A percentile compares a stretch with the other conserved stretches of the same genome.
phyloP scores from a whole-genome alignment of 1,284 basidiomycete genomes.

The Takashimella koratensis region DNA sequence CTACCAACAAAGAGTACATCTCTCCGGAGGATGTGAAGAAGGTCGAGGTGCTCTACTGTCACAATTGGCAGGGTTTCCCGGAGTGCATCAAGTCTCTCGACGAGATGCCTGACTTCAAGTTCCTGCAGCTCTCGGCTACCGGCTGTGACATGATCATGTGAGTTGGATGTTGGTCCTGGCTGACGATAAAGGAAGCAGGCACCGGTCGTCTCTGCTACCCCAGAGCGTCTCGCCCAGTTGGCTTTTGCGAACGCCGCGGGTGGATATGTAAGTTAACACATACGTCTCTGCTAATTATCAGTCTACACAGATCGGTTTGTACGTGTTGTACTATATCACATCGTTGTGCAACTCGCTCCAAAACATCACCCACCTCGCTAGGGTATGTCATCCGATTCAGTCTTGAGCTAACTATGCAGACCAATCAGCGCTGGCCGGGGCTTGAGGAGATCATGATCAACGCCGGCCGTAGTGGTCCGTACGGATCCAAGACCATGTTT shows the following conservation, averaged over 20 bases:
- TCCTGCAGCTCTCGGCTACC: constrained; percentile 37
- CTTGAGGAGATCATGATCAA: constrained; percentile 25
- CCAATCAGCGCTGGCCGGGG: constrained; percentile 26
- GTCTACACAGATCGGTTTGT: constrained; percentile 40
- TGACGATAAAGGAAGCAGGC: constrained; percentile 21
- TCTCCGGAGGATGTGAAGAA: constrained; percentile 19
- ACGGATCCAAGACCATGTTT: constrained; percentile 25
- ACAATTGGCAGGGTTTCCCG: constrained; percentile 22
- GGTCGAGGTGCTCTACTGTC: constrained; percentile 35
- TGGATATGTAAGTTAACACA: constrained; percentile 20
- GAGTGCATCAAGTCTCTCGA: constrained; percentile 16
- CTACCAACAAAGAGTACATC: too few relatives aligned
- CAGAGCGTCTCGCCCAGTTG: constrained; percentile 14
- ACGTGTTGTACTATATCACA: constrained; percentile 37
- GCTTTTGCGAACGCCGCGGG: background rate
- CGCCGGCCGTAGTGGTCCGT: constrained; percentile 16
- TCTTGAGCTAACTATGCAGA: constrained; percentile 12
- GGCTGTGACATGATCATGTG: constrained; percentile 30
- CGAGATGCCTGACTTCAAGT: constrained; percentile 27
- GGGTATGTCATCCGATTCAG: constrained; percentile 20
- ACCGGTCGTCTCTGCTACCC: constrained; percentile 34
- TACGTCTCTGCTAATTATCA: constrained; percentile 22
- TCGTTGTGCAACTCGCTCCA: constrained; percentile 36
- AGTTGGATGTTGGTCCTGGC: constrained; percentile 1
- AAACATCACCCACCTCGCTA: constrained; percentile 25